These are phyloP conservation scores for Colletotrichum musae DNA, from an alignment of 2,329 filamentous ascomycete species.

Conservation along the genomic window DNA sequence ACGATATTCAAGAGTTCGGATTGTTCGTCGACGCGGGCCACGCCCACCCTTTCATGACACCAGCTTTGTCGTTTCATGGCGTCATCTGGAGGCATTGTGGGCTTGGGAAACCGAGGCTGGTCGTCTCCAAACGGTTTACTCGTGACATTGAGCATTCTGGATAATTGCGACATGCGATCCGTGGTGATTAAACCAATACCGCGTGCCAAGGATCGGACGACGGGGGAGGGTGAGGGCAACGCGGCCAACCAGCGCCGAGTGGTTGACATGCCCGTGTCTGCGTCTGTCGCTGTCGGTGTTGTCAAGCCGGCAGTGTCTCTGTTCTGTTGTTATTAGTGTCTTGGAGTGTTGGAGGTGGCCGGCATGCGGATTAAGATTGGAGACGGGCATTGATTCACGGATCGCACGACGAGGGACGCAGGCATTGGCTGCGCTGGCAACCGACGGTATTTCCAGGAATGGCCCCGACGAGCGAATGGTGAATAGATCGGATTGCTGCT, in stretches of 20 bases:
- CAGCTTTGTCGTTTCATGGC: conserved; percentile 11
- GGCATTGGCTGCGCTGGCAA: conserved; percentile 12
- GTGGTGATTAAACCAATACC: conserved; percentile 31
- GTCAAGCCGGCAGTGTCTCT: conserved; percentile 17
- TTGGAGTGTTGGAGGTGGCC: conserved; percentile 13
- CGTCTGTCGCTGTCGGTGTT: neutral
- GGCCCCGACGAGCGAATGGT: neutral
- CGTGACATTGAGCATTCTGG: conserved; percentile 17
- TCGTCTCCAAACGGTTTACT: conserved; percentile 16
- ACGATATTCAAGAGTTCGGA: neutral
- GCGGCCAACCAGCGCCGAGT: too few species aligned
- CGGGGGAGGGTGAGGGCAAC: conserved; percentile 6
- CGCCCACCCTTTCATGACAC: neutral
- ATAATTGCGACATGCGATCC: conserved; percentile 28
- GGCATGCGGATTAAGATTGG: conserved; percentile 37
- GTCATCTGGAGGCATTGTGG: conserved; percentile 10
- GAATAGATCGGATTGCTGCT: neutral
- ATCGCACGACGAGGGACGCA: neutral
- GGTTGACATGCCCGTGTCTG: too few species aligned
- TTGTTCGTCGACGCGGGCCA: neutral
- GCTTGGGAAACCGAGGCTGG: neutral
- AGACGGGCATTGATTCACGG: conserved; percentile 21
- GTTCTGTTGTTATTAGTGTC: conserved; percentile 30
- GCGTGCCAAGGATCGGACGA: conserved; percentile 13
- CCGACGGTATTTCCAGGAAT: conserved; percentile 14